These are phyloP conservation scores for Gypsophila paniculata DNA, from an alignment of 179 eudicot genomes.

Conservation along the genomic window DNA sequence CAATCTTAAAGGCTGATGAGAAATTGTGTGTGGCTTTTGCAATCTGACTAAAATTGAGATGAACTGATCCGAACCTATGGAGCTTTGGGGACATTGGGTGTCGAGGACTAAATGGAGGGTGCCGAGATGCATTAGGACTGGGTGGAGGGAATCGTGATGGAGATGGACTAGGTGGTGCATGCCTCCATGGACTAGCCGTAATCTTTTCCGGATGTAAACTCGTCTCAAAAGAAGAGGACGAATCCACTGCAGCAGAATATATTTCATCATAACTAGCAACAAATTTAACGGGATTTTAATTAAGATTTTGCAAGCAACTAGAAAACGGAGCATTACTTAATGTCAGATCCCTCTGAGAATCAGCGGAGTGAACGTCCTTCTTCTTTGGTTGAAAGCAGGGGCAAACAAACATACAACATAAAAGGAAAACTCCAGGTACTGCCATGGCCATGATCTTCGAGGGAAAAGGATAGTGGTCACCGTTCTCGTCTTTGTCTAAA, in stretches of 20 bases:
- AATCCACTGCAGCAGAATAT: conserved; percentile 55
- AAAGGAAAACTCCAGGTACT: conserved; percentile 51
- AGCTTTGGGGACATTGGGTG: conserved; percentile 59
- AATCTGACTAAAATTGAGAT: conserved; percentile 61
- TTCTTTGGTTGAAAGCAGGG: conserved; percentile 62
- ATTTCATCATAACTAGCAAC: neutral
- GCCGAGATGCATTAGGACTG: conserved; percentile 46
- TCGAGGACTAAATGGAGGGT: conserved; percentile 89
- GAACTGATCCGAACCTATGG: conserved; percentile 60
- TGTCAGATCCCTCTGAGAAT: conserved; percentile 44
- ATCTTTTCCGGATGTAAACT: conserved; percentile 44
- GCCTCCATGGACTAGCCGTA: conserved; percentile 49
- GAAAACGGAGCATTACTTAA: conserved; percentile 31
- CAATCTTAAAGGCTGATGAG: conserved; percentile 56
- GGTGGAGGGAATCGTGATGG: conserved; percentile 47
- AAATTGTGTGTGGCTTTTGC: conserved; percentile 70
- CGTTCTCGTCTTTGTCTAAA: conserved; percentile 22
- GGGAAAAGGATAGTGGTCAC: conserved; percentile 27
- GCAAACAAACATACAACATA: conserved; percentile 62
- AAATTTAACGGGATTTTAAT: neutral
- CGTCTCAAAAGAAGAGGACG: conserved; percentile 66
- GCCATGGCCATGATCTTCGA: conserved; percentile 55
- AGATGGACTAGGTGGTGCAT: conserved; percentile 53
- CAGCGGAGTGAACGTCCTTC: conserved; percentile 38
- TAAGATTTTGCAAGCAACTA: neutral